These are phyloP conservation scores for Erythrobasidium hasegawianum DNA, from an alignment of 1,284 basidiomycete species.

Conservation along the genomic window DNA sequence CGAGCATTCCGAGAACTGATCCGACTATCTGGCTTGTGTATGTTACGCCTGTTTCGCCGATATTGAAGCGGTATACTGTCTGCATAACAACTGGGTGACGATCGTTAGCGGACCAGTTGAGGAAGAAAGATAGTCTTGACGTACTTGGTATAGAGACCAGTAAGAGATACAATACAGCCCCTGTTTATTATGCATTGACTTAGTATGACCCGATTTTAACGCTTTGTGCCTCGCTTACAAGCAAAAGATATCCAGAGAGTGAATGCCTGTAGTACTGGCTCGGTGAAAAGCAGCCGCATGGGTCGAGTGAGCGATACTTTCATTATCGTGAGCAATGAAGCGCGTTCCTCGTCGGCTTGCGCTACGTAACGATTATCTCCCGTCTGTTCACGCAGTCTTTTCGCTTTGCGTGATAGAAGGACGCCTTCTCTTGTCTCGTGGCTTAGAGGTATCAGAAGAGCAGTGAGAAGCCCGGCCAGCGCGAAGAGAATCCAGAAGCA, in stretches of 20 bases:
- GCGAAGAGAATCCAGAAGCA: conserved; percentile 32
- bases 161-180: conserved; percentile 30
- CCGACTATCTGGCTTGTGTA: conserved; percentile 39
- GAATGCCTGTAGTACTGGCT: conserved; percentile 42
- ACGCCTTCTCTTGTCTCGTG: conserved; percentile 43
- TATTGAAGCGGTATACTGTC: conserved; percentile 23
- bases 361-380: conserved; percentile 47
- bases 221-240: background rate
- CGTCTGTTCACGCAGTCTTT: conserved; percentile 40
- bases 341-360: conserved; percentile 47
- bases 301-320: conserved; percentile 46
- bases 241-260: conserved; percentile 33
- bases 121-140: too few species aligned
- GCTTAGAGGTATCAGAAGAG: conserved; percentile 38
- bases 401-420: conserved; percentile 42
- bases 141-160: conserved; percentile 21
- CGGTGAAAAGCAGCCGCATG: conserved; percentile 40
- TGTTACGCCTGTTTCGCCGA: conserved; percentile 36
- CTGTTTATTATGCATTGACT: too few species aligned
- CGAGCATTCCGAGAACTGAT: conserved; percentile 24
- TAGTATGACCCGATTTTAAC: too few species aligned
- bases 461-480: conserved; percentile 56
- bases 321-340: conserved; percentile 44
- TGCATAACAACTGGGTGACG: background rate
- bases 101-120: too few species aligned